A percentile compares a stretch with the other conserved stretches of the same genome.
Evolutionary conservation across 2,329 filamentous ascomycete species (phyloP).

Genomic region (Chrysoporthe austroafricana): DNA sequence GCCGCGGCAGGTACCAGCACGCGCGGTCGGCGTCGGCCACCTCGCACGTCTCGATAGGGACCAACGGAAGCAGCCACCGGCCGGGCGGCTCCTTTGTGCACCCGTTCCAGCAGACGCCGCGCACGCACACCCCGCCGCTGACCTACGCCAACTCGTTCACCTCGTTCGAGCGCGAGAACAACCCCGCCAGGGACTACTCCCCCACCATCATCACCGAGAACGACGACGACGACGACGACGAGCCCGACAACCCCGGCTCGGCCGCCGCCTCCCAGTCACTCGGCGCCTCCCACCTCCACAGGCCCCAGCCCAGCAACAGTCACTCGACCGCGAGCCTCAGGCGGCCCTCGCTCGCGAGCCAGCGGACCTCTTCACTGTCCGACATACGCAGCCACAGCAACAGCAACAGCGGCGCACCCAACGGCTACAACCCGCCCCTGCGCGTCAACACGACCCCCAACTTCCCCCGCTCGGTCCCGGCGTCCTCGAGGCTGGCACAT

Average conservation of each 20-base stretch:
- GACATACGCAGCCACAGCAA: constrained; percentile 34
- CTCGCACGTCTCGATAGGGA: constrained; percentile 60
- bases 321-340: constrained; percentile 36
- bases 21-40: constrained; percentile 61
- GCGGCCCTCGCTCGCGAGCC: constrained; percentile 46
- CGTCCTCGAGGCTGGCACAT: constrained; percentile 41
- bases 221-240: constrained; percentile 51
- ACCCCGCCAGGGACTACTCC: constrained; percentile 53
- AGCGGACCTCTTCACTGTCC: constrained; percentile 33
- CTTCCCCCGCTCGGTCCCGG: constrained; percentile 32
- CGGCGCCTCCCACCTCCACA: constrained; percentile 33
- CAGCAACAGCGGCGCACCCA: constrained; percentile 36
- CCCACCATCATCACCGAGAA: constrained; percentile 61
- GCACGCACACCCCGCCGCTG: constrained; percentile 62
- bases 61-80: constrained; percentile 53
- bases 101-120: constrained; percentile 67
- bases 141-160: constrained; percentile 61
- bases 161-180: constrained; percentile 49
- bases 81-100: constrained; percentile 59
- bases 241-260: constrained; percentile 19
- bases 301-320: constrained; percentile 36
- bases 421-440: constrained; percentile 12
- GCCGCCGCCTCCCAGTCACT: constrained; percentile 29
- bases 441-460: constrained; percentile 33
- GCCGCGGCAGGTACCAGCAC: constrained; percentile 52